Base-by-base conservation (phyloP, 139 green algal species). In the Chlamydomonas sp. region DNA sequence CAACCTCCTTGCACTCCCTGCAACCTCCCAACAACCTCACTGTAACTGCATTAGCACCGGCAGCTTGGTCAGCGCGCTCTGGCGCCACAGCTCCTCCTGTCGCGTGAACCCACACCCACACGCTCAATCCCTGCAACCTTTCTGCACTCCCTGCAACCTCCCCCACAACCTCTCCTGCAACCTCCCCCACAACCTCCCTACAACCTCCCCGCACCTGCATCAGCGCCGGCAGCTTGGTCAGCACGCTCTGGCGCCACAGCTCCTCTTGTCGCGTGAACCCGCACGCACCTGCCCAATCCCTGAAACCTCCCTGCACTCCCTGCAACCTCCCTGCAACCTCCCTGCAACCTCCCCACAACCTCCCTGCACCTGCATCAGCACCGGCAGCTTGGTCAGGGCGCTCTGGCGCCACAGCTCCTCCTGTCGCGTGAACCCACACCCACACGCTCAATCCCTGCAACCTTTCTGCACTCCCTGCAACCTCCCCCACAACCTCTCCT, bases 141-240 rank as follows among this genome's bases (percentile, higher is more conserved):
- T 20, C 43, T n/a, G n/a, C n/a, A n/a, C 13, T 20, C 20, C 43
- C 13, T 54, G 13, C 43, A 54, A 3, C 22, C 20, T 54, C 20
- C 43, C 13, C 20, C 20, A 13, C 43, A 13, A 13, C 13, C 43
- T 20, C 43, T 20, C 43, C 13, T 3, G 60, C 34, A 64, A 13
- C 57, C 24, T 36, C 24, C n/a, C 1, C 24, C 31, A 28, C 39
- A n/a, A n/a, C 43, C 43, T n/a, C 43, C 43, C 20, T 54, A 26
- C 43, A 54, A 13, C 43, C 43, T 54, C 43, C n/a, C n/a, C n/a
- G n/a, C n/a, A n/a, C n/a, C n/a, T n/a, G 37, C 63, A 80, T 74
- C 39, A 98, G 85, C 62, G 79, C 87, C 1, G 93, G 93, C 69
- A 98, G 81, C 67, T 91, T 96, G 54, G 72, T 72, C 49, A 90